Evolutionary conservation across 768 basidiomycete genomes (phyloP).

Genomic region (Butyriboletus loyo): DNA sequence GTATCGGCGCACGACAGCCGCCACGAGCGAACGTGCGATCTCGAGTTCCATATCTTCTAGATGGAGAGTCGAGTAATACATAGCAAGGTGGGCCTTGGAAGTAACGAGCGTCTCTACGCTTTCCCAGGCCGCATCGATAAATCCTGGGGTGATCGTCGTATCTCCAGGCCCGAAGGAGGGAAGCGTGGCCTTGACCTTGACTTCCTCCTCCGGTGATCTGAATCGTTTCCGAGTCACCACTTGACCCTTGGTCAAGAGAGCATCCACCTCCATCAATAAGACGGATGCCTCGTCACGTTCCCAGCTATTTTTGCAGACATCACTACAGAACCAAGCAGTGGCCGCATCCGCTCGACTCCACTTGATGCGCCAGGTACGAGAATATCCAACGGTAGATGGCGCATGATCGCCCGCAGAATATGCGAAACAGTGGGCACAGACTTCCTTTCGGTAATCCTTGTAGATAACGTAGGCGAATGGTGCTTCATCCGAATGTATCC

Average conservation of each 20-base stretch:
- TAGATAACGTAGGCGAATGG: constrained; percentile 60
- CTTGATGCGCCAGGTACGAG: constrained; percentile 45
- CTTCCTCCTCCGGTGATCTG: constrained; percentile 21
- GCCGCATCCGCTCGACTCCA: constrained; percentile 30
- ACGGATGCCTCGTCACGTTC: constrained; percentile 33
- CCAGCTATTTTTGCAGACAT: constrained; percentile 46
- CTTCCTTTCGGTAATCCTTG: constrained; percentile 63
- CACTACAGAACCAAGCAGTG: constrained; percentile 58
- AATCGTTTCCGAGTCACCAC: constrained; percentile 28
- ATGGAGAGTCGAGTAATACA: constrained; percentile 26
- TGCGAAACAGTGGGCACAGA: constrained; percentile 62
- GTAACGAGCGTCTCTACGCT: constrained; percentile 32
- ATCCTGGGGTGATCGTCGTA: constrained; percentile 35
- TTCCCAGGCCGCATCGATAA: constrained; percentile 47
- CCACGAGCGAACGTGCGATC: constrained; percentile 53
- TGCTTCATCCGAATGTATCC: constrained; percentile 40
- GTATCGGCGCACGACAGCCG: constrained; percentile 47
- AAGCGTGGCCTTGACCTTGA: constrained; percentile 19
- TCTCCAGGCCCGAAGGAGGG: constrained; percentile 9
- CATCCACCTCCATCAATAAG: constrained; percentile 32
- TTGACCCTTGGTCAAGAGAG: constrained; percentile 36
- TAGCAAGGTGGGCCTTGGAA: constrained; percentile 23
- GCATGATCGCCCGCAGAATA: constrained; percentile 42
- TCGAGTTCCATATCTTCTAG: constrained; percentile 57
- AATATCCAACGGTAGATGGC: constrained; percentile 11